phyloP scores from a whole-genome alignment of 768 basidiomycete genomes.

The Tremella yokohamensis region DNA sequence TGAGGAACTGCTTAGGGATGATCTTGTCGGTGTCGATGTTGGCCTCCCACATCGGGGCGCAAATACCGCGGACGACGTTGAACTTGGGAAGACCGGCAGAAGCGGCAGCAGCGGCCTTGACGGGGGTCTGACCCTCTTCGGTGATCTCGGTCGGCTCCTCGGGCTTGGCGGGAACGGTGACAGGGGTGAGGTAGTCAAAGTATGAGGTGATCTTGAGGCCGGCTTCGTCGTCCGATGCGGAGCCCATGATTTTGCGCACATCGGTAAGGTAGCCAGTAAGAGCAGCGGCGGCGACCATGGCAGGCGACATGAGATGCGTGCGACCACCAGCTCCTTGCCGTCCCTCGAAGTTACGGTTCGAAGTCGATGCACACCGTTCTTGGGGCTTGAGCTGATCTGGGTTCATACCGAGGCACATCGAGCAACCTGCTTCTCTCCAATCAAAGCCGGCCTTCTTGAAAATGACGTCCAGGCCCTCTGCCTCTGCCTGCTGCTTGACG shows the following conservation, averaged over 20 bases:
- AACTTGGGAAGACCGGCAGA: constrained; percentile 60
- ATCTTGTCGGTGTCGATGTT: constrained; percentile 93
- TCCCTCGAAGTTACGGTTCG: constrained; percentile 90
- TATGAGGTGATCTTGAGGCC: constrained; percentile 66
- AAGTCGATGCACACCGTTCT: constrained; percentile 81
- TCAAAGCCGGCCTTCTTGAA: constrained; percentile 90
- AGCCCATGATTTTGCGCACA: constrained; percentile 69
- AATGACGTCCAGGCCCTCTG: constrained; percentile 76
- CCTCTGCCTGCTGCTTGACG: constrained; percentile 85
- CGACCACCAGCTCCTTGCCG: constrained; percentile 81
- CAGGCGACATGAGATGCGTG: constrained; percentile 82
- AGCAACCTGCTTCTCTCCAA: constrained; percentile 92
- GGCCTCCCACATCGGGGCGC: constrained; percentile 73
- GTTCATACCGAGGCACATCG: constrained; percentile 96
- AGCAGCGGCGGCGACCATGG: constrained; percentile 89
- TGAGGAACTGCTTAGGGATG: constrained; percentile 90
- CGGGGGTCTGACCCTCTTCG: constrained; percentile 29
- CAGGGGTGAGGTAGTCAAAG: constrained; percentile 73
- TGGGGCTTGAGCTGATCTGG: constrained; percentile 81
- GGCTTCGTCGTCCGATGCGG: constrained; percentile 55
- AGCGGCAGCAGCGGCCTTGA: constrained; percentile 41
- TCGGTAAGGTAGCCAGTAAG: constrained; percentile 80
- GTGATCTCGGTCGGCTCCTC: constrained; percentile 46
- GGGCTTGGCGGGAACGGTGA: constrained; percentile 60
- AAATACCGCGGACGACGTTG: constrained; percentile 66